Evolutionary conservation across 2,329 filamentous ascomycete species (phyloP), one percentile per base, ranked within the genome.

Genomic region (Cercospora sp.): DNA sequence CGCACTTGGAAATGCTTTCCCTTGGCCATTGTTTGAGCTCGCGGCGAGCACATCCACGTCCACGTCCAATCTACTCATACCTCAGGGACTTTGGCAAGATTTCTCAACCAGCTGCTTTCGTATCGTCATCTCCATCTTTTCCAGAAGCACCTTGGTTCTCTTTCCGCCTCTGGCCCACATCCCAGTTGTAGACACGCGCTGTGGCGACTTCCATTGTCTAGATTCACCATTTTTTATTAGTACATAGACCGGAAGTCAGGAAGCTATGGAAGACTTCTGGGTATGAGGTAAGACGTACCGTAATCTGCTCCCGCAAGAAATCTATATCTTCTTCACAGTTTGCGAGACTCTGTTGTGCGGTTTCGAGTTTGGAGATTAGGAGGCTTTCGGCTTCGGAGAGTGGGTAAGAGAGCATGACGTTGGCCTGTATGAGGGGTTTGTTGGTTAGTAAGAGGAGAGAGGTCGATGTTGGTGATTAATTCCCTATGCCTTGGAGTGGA

Each of bases 131-230:
- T 3, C 18, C 18, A 3, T 20, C 68, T 31, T 67, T 69, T 5
- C 45, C 18, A 20, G 0, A 9, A 51, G 55, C 71, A 51, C 68
- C 69, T 18, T 67, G 84, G 80, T 93, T 95, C 69, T 97, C 93
- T 84, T 97, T 97, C 74, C 95, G 86, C 81, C 96, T 92, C 83
- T 97, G 92, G 53, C 94, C 92, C 4, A 99, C 93, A 77, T 99
- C 95, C 94, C 95, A 98, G 81, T 99, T 99, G 81, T 99, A 98
- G n/a, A 99, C 94, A 72, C 95, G 87, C 23, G 95, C 95, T 48
- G 94, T 93, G 3, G 95, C 95, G 36, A 99, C 95, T 81, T 99
- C 95, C 84, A 99, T 90, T 0, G 94, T 97, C 92, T 96, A 73
- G n/a, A 5, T 72, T 75, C 10, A 30, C 30, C 3, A 28, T 3